phyloP scores from a whole-genome alignment of 345 rosid species.

The Odontarrhena argentea region DNA sequence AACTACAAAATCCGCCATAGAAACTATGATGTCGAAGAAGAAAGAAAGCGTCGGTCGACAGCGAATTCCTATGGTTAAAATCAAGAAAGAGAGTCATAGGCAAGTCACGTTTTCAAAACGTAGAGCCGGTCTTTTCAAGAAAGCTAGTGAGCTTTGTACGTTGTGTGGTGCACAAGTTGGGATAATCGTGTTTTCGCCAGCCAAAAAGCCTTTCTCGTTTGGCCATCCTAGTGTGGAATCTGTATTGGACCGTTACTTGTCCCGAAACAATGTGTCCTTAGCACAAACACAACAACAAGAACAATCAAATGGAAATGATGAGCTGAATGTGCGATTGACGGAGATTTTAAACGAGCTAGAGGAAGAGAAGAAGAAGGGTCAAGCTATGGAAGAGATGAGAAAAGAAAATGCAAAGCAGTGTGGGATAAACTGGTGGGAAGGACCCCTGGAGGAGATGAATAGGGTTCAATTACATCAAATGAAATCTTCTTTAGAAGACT shows the following conservation, averaged over 20 bases:
- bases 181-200: too few species aligned
- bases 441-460: conserved; percentile 28
- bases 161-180: too few species aligned
- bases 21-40: conserved; percentile 4
- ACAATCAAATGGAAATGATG: background rate
- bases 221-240: conserved; percentile 10
- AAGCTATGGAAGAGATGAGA: conserved; percentile 24
- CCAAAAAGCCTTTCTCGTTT: background rate
- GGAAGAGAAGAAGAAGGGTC: conserved; percentile 30
- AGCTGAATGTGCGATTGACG: conserved; percentile 14
- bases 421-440: conserved; percentile 32
- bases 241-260: conserved; percentile 7
- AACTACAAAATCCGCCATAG: background rate
- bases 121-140: too few species aligned
- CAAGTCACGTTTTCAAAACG: too few species aligned
- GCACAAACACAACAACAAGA: background rate
- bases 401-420: conserved; percentile 1
- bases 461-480: conserved; percentile 30
- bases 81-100: background rate
- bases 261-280: conserved; percentile 2
- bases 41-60: conserved; percentile 10
- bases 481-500: conserved; percentile 29
- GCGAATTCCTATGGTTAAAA: conserved; percentile 7
- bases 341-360: conserved; percentile 26
- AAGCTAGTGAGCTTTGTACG: too few species aligned